Percentiles rank a stretch among this genome's conserved stretches.
Conservation (phyloP, 2,329 filamentous ascomycete genomes). For the Trichoderma polysporum region DNA sequence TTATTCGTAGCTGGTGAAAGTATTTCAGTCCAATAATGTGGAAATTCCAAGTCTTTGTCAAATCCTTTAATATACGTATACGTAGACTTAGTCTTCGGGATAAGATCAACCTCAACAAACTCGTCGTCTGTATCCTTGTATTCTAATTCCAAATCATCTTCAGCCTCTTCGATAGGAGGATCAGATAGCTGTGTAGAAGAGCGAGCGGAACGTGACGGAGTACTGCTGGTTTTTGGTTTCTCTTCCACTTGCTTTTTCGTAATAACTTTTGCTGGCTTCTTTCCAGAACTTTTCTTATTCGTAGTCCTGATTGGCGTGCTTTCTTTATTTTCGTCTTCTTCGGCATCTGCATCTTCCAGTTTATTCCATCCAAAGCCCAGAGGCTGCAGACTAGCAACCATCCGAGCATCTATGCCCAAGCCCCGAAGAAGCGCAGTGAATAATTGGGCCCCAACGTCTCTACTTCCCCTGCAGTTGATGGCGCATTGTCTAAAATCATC, state of each 20-base stretch:
- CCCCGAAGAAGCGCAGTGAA: slow-evolving; percentile 84
- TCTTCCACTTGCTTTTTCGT: slow-evolving; percentile 25
- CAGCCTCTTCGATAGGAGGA: slow-evolving; percentile 40
- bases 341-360: slow-evolving; percentile 68
- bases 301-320: slow-evolving; percentile 22
- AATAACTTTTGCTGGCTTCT: slow-evolving; percentile 23
- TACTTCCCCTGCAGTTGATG: slow-evolving; percentile 70
- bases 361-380: slow-evolving; percentile 90
- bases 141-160: slow-evolving; percentile 47
- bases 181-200: slow-evolving; percentile 13
- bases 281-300: slow-evolving; percentile 16
- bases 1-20: slow-evolving; percentile 78
- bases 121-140: slow-evolving; percentile 56
- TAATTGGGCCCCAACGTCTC: slow-evolving; percentile 84
- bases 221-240: neutral
- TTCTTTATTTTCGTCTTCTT: slow-evolving; percentile 33
- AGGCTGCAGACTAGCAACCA: slow-evolving; percentile 83
- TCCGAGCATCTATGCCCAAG: slow-evolving; percentile 75
- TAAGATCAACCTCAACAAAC: slow-evolving; percentile 54
- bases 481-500: slow-evolving; percentile 69
- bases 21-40: slow-evolving; percentile 92
- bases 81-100: slow-evolving; percentile 40
- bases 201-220: slow-evolving; percentile 18
- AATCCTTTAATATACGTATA: slow-evolving; percentile 54
- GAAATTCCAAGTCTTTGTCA: slow-evolving; percentile 76